Base-by-base conservation (phyloP, 1,284 basidiomycete genomes). In the Lentinula novae-zelandiae region DNA sequence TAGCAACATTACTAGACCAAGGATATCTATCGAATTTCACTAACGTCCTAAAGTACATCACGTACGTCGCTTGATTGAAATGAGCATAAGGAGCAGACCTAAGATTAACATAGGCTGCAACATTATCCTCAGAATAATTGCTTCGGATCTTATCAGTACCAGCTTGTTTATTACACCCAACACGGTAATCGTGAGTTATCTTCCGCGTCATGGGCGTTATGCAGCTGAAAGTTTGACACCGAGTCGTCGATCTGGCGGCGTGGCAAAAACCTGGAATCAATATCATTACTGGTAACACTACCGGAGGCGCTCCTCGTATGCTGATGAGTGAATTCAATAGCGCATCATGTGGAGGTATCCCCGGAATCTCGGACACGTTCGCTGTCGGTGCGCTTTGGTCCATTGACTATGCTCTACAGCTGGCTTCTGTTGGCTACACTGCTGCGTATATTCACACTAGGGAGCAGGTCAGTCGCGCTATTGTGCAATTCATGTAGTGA, bases 251-350 rank as follows among this genome's bases (percentile, higher is more conserved):
- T 1, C 70, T 83, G 39, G 75, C 78, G 1, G 57, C 72, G 20
- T 84, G 81, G 81, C 77, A 83, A 62, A 63, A 69, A 54, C 67
- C 71, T 22, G 82, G 78, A 5, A 73, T 78, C 31, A 64, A 65
- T 46, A 74, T 68, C 52, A 68, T 65, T 36, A 58, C 68, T 52
- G 70, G 71, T 15, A 65, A 66, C 33, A 65, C 66, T 46, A 63
- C 69, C 57, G 50, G 65, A 33, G 63, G 62, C 60, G 66, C 66
- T 49, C 75, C 71, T 53, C 63, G 68, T 62, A 70, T 87, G 55
- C 77, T 89, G 72, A 80, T 83, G 75, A 79, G 83, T 56, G 87
- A 89, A 69, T 87, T 85, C 68, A 89, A 88, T 71, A 83, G 82
- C 3, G 84, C 83, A 1, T 83, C 82, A 36, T 90, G 88, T 70